Evolutionary conservation across 2,329 filamentous ascomycete genomes (phyloP), one percentile per base, ranked within the genome.

Genomic region (Mycosphaerella sp.): DNA sequence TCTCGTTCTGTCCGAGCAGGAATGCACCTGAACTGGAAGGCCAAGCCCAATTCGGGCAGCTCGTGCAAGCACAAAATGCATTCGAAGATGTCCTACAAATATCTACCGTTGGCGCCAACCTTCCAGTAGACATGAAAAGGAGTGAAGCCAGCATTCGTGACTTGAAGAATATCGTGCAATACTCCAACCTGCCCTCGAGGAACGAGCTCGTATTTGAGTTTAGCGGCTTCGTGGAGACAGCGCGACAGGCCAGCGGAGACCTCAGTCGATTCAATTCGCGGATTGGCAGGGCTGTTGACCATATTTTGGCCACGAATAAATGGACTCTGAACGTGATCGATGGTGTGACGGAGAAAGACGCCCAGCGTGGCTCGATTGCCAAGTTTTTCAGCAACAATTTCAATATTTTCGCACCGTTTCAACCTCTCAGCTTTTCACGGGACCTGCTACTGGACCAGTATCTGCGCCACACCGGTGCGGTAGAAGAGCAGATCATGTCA

Each of bases 121-220:
- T 93, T 2, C 87, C 87, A 0, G 76, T 87, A 61, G 85, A 89
- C 62, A 90, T 93, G 83, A 91, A 89, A 72, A 80, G 82, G 8
- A 84, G 84, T 2, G 87, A 92, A 69, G 76, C 82, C 2, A 83
- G 85, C 1, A 83, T 93, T 36, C 80, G 87, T 40, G 87, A 91
- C 63, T 72, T 93, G 23, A 81, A 85, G 32, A 84, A 82, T 26
- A 77, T 90, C 43, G 85, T 95, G 34, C 78, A 81, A 39, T 83
- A 84, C 70, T 89, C 85, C 61, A 78, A 81, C 21, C 74, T 93
- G 0, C 80, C 82, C 26, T 81, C 80, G 10, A 81, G 81, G 31
- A 79, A 85, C 36, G 85, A 90, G 69, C 78, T 95, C 10, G 80
- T 87, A 4, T 77, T 84, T 21, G 87, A 92, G 67, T 86, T 95